A percentile compares a stretch with the other conserved stretches of the same genome.
Evolutionary conservation across 768 basidiomycete genomes (phyloP).

Genomic region (Strobilomyces dryophilus): DNA sequence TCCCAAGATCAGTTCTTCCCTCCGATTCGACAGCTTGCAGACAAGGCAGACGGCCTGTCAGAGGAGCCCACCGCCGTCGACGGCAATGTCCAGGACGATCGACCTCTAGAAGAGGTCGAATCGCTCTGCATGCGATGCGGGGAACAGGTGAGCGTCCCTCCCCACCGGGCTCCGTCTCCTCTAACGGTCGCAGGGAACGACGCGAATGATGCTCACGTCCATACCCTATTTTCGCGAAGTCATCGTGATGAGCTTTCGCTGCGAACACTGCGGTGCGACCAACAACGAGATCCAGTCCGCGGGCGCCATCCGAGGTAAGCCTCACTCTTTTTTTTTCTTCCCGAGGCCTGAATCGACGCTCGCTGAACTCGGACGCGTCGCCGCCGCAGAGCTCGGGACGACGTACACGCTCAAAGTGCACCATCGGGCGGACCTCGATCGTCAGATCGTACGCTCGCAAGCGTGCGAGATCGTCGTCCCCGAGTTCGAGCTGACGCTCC

Average conservation of each 20-base stretch:
- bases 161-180: no score
- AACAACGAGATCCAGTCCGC: conserved; percentile 98
- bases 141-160: conserved; percentile 62
- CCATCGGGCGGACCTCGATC: conserved; percentile 73
- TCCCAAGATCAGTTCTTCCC: conserved; percentile 45
- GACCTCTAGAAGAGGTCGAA: conserved; percentile 77
- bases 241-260: conserved; percentile 94
- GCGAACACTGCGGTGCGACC: conserved; percentile 82
- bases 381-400: conserved; percentile 69
- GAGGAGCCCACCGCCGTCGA: conserved; percentile 24
- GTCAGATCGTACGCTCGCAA: conserved; percentile 89
- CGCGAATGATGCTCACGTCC: conserved; percentile 82
- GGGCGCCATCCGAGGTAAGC: conserved; percentile 78
- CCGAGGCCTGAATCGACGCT: no score
- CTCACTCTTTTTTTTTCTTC: no score
- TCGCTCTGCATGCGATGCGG: conserved; percentile 93
- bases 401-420: conserved; percentile 79
- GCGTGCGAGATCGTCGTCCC: conserved; percentile 80
- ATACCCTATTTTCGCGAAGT: conserved; percentile 96
- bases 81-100: conserved; percentile 37
- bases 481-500: conserved; percentile 88
- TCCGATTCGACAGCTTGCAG: conserved; percentile 51
- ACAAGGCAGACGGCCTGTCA: conserved; percentile 37
- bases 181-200: conserved; percentile 63
- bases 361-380: no score